phyloP scores from a whole-genome alignment of 805 yeast genomes.

The Suhomyces faveliae region DNA sequence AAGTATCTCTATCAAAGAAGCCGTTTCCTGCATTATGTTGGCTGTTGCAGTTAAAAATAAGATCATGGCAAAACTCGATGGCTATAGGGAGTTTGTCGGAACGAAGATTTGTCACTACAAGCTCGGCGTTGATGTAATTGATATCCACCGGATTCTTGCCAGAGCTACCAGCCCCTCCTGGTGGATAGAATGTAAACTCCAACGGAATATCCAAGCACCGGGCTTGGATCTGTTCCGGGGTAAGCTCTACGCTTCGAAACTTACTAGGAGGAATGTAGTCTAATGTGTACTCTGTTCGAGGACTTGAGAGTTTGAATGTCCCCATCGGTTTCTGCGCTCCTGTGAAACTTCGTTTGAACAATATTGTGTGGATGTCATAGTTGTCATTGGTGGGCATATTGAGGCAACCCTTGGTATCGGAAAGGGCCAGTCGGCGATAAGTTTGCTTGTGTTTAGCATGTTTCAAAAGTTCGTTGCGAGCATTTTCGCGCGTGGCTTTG shows the following conservation, averaged over 20 bases:
- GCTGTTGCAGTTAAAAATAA: constrained; percentile 23
- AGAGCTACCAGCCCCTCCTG: constrained; percentile 3
- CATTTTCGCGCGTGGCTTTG: constrained; percentile 8
- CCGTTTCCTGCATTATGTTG: constrained; percentile 3
- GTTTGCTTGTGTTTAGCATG: constrained; percentile 21
- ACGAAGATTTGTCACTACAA: constrained; percentile 30
- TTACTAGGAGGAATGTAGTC: constrained; percentile 25
- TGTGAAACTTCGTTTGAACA: constrained; percentile 15
- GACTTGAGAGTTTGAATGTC: constrained; percentile 7
- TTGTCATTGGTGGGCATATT: background rate
- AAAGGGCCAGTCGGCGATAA: background rate
- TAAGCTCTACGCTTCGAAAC: constrained; percentile 17
- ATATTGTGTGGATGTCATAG: constrained; percentile 6
- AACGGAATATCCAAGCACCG: constrained; percentile 22
- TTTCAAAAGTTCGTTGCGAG: constrained; percentile 16
- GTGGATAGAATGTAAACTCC: constrained; percentile 14
- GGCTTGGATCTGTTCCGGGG: constrained; percentile 14
- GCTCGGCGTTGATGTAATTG: constrained; percentile 23
- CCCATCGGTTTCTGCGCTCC: constrained; percentile 10
- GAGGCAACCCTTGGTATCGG: background rate
- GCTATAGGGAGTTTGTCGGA: constrained; percentile 37
- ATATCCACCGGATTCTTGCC: constrained; percentile 20
- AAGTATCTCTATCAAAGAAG: constrained; percentile 21
- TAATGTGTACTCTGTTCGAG: constrained; percentile 6
- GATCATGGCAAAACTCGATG: constrained; percentile 37